phyloP scores from a whole-genome alignment of 495 filamentous ascomycete genomes.

The Trichoderma gamsii region DNA sequence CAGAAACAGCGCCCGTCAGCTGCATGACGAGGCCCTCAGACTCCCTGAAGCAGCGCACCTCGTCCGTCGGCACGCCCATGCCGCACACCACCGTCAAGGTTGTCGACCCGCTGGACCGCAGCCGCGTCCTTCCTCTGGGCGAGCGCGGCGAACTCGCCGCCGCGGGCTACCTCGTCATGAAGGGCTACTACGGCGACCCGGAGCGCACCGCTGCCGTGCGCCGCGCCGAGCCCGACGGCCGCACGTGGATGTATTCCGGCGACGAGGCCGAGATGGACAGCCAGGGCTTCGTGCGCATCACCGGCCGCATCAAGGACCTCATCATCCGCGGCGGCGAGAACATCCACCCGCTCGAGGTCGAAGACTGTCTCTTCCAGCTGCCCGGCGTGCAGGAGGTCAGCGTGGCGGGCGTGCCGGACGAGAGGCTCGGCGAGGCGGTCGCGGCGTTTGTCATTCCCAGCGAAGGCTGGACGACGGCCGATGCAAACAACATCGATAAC shows the following conservation, averaged over 20 bases:
- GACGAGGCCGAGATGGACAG: slow-evolving; percentile 88
- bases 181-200: slow-evolving; percentile 77
- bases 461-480: slow-evolving; percentile 25
- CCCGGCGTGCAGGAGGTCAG: slow-evolving; percentile 63
- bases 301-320: slow-evolving; percentile 75
- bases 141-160: slow-evolving; percentile 77
- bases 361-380: slow-evolving; percentile 79
- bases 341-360: slow-evolving; percentile 90
- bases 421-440: slow-evolving; percentile 78
- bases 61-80: slow-evolving; percentile 69
- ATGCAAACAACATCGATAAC: slow-evolving; percentile 13
- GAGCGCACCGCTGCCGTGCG: slow-evolving; percentile 62
- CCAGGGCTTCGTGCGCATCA: slow-evolving; percentile 60
- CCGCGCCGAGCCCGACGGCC: slow-evolving; percentile 48
- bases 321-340: slow-evolving; percentile 93
- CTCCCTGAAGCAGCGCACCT: slow-evolving; percentile 69
- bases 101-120: slow-evolving; percentile 56
- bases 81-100: slow-evolving; percentile 77
- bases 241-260: slow-evolving; percentile 59
- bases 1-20: slow-evolving; percentile 88
- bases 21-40: slow-evolving; percentile 85
- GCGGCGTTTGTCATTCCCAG: slow-evolving; percentile 70
- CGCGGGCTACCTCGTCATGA: slow-evolving; percentile 82
- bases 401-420: slow-evolving; percentile 79
- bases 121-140: slow-evolving; percentile 53